Percentiles rank a stretch among this genome's conserved stretches.
Conservation (phyloP, 805 yeast species). For the Kazachstania africana region DNA sequence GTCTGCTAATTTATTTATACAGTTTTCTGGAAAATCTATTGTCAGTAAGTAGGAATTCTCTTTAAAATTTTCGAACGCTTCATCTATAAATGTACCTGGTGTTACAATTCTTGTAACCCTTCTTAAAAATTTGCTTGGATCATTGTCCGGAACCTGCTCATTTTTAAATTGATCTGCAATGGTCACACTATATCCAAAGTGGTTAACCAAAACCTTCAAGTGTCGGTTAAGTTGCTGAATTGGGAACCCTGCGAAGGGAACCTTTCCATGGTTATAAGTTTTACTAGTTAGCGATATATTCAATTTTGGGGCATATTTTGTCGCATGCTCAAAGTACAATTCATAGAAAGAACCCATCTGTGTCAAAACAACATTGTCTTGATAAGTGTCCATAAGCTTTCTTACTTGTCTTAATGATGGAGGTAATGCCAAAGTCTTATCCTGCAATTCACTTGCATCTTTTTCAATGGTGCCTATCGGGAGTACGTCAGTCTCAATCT, state of each 20-base stretch:
- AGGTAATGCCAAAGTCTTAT: conserved; percentile 15
- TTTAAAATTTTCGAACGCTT: conserved; percentile 62
- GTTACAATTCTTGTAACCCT: conserved; percentile 72
- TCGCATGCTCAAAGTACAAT: conserved; percentile 82
- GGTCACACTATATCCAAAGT: conserved; percentile 60
- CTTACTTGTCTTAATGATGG: conserved; percentile 29
- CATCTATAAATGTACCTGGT: conserved; percentile 89
- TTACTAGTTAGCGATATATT: conserved; percentile 61
- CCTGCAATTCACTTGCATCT: neutral
- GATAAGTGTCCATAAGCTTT: conserved; percentile 33
- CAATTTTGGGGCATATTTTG: conserved; percentile 52
- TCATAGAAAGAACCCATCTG: conserved; percentile 87
- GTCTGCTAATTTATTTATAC: conserved; percentile 28
- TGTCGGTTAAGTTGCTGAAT: conserved; percentile 57
- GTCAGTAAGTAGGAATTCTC: conserved; percentile 61
- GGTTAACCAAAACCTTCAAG: conserved; percentile 61
- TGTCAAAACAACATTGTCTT: conserved; percentile 49
- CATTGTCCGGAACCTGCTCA: conserved; percentile 21
- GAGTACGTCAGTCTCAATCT: neutral
- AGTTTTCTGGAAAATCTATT: conserved; percentile 45
- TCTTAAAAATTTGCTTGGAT: conserved; percentile 39
- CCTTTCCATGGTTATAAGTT: conserved; percentile 31
- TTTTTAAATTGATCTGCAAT: conserved; percentile 56
- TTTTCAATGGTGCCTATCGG: too few species aligned
- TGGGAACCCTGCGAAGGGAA: conserved; percentile 93